Evolutionary conservation across 495 filamentous ascomycete genomes (phyloP), one percentile per base, ranked within the genome.

Genomic region (Aspergillus conjunctus): DNA sequence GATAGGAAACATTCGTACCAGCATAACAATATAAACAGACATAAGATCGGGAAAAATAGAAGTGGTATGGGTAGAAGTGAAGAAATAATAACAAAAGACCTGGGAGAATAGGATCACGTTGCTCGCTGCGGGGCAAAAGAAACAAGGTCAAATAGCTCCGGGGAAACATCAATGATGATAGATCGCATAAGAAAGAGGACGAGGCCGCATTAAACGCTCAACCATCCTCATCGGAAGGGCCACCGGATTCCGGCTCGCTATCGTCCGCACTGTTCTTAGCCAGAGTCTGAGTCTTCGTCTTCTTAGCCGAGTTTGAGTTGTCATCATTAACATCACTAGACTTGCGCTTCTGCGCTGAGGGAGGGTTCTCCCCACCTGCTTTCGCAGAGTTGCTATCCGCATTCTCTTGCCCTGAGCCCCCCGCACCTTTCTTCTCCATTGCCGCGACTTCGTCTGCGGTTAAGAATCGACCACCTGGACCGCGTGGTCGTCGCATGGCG

Each of bases 361-460:
- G 68, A 31, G 64, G 54, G 49, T 37, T 70, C 45, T 70, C 66
- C 20, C 58, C 62, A 31, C 61, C 21, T 18, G 64, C 18, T 55
- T 71, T 74, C 8, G 58, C 49, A 12, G 60, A 65, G 45, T 67
- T 66, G 33, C 72, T 76, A 46, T 75, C 73, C 18, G 56, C 58
- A 62, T 73, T 76, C 58, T 76, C 74, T 48, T 71, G 67, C n/a
- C 71, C 73, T 10, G 61, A 48, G 3, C 65, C 66, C 51, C 74
- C 71, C 12, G 37, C 64, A 14, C 55, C 58, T 45, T 74, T 73
- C 59, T 80, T 85, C 66, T 98, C 94, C 78, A 98, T 94, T 41
- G 89, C 88, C 7, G 90, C 90, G 18, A 98, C 94, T 70, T 98
- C 94, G 44, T 99, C 94, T n/a, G 94, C 93, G 0, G 94, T 99